Conservation (phyloP, 768 basidiomycete genomes). For the Phylloporus scabripes region DNA sequence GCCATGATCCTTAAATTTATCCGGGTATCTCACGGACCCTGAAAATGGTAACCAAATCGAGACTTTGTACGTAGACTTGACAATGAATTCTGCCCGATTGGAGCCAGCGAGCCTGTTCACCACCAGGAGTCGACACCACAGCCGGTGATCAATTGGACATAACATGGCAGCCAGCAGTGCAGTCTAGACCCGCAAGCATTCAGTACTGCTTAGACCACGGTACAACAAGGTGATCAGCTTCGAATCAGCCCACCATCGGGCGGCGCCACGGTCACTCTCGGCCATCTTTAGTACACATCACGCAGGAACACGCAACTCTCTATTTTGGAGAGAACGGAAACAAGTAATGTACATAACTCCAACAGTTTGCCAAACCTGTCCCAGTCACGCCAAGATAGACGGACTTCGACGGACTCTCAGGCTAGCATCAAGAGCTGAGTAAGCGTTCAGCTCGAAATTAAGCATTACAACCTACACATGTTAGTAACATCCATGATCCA, state of each 20-base stretch:
- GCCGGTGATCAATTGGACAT: too few species aligned
- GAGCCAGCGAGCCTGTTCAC: not conserved
- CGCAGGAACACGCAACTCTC: not conserved
- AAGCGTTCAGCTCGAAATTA: not conserved
- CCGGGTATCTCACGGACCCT: slow-evolving; percentile 20
- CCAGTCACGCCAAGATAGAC: not conserved
- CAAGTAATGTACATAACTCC: too few species aligned
- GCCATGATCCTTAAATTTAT: slow-evolving; percentile 16
- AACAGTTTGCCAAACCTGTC: not conserved
- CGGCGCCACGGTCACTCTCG: too few species aligned
- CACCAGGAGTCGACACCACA: not conserved
- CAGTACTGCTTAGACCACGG: not conserved
- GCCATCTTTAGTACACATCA: not conserved
- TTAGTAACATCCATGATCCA: slow-evolving; percentile 1
- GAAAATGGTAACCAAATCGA: slow-evolving; percentile 12
- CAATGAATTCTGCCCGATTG: not conserved
- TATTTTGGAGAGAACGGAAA: not conserved
- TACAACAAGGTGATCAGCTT: not conserved
- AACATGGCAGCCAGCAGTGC: not conserved
- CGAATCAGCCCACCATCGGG: too few species aligned
- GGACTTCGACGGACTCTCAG: too few species aligned
- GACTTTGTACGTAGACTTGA: slow-evolving; percentile 1
- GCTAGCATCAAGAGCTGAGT: not conserved
- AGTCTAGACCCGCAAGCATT: not conserved
- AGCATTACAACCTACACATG: slow-evolving; percentile 6